Conservation (phyloP, 805 yeast genomes). For the Spathaspora passalidarum region DNA sequence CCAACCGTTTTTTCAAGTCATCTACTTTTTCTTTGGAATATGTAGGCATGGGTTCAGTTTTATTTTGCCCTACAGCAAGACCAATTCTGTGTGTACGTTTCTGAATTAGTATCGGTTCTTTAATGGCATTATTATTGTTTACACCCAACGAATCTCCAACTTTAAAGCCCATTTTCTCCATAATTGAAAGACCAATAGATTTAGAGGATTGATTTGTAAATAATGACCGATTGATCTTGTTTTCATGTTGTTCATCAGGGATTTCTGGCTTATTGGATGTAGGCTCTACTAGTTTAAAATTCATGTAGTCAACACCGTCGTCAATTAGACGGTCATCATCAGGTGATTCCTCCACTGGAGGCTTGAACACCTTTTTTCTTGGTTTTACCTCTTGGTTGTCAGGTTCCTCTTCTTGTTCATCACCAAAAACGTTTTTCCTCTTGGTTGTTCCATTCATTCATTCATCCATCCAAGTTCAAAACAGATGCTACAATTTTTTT, state of each 20-base stretch:
- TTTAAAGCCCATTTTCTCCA: slow-evolving; percentile 59
- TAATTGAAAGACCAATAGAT: slow-evolving; percentile 48
- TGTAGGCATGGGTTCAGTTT: background rate
- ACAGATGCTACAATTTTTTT: background rate
- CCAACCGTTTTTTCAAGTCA: slow-evolving; percentile 5
- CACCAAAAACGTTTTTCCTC: background rate
- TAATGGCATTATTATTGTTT: slow-evolving; percentile 11
- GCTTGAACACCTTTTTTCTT: slow-evolving; percentile 5
- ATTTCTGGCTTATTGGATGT: too few relatives aligned
- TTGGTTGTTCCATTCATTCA: background rate
- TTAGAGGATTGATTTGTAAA: slow-evolving; percentile 10
- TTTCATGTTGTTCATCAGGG: background rate
- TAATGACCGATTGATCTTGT: slow-evolving; percentile 6
- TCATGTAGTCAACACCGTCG: slow-evolving; percentile 12
- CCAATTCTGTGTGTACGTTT: slow-evolving; percentile 17
- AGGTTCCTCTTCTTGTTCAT: slow-evolving; percentile 1
- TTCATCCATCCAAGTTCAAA: background rate
- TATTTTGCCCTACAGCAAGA: background rate
- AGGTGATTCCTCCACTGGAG: background rate
- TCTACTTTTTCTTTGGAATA: slow-evolving; percentile 1
- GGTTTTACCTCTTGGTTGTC: background rate
- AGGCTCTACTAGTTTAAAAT: slow-evolving; percentile 2
- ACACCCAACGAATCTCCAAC: slow-evolving; percentile 46
- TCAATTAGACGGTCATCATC: background rate
- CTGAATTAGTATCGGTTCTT: slow-evolving; percentile 30